Conservation (phyloP, 2,329 filamentous ascomycete species). For the Albifimbria verrucaria region DNA sequence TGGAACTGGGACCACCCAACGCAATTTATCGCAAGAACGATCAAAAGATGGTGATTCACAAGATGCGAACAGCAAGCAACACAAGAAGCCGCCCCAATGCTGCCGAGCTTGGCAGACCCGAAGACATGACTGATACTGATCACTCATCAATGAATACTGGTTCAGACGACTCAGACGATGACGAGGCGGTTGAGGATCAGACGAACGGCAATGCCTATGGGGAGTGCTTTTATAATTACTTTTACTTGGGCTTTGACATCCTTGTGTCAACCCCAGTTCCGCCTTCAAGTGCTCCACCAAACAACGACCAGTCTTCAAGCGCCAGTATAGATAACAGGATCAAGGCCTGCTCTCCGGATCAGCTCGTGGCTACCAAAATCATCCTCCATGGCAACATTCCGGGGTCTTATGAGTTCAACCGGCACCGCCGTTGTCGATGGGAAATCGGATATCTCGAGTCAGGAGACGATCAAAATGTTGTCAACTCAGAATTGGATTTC, state of each 20-base stretch:
- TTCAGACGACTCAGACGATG: slow-evolving; percentile 63
- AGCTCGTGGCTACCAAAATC: slow-evolving; percentile 85
- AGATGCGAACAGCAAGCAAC: slow-evolving; percentile 53
- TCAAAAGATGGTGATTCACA: slow-evolving; percentile 83
- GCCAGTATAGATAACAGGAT: slow-evolving; percentile 26
- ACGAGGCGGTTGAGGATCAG: slow-evolving; percentile 56
- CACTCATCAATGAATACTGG: slow-evolving; percentile 70
- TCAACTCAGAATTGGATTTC: slow-evolving; percentile 78
- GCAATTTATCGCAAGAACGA: slow-evolving; percentile 92
- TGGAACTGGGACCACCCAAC: slow-evolving; percentile 88
- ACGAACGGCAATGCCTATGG: slow-evolving; percentile 52
- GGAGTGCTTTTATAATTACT: slow-evolving; percentile 96
- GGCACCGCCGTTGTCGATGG: slow-evolving; percentile 88
- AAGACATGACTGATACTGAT: slow-evolving; percentile 68
- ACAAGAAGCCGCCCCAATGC: slow-evolving; percentile 43
- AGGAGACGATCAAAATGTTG: slow-evolving; percentile 36
- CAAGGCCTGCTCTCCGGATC: slow-evolving; percentile 49
- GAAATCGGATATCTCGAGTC: slow-evolving; percentile 60
- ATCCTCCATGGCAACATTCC: slow-evolving; percentile 92
- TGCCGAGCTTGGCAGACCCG: slow-evolving; percentile 41
- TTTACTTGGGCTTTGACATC: slow-evolving; percentile 90
- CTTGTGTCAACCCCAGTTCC: slow-evolving; percentile 75
- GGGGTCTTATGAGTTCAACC: slow-evolving; percentile 94
- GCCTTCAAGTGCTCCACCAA: slow-evolving; percentile 60
- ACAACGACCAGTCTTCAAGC: slow-evolving; percentile 10